phyloP scores from a whole-genome alignment of 2,329 filamentous ascomycete species.

The Didymella segeticola region DNA sequence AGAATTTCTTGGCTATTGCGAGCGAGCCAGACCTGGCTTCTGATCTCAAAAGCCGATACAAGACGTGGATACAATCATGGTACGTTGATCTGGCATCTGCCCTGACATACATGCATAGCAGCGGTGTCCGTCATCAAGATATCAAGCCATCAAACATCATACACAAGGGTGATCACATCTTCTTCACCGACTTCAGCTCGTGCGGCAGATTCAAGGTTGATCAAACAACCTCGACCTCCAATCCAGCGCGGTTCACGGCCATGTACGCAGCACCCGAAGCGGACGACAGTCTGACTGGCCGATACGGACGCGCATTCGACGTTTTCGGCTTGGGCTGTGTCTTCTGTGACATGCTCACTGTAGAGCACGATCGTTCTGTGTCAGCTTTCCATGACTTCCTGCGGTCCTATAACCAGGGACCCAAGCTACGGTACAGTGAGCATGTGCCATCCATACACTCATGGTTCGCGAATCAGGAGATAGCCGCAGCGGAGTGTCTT shows the following conservation, averaged over 20 bases:
- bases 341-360: not conserved
- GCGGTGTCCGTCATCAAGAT: not conserved
- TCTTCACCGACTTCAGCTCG: not conserved
- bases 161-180: not conserved
- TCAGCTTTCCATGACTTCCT: not conserved
- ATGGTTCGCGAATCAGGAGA: not conserved
- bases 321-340: not conserved
- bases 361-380: not conserved
- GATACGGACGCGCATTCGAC: not conserved
- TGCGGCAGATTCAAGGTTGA: not conserved
- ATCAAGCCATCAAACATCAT: not conserved
- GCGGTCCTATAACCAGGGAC: not conserved
- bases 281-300: not conserved
- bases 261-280: not conserved
- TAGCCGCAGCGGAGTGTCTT: not conserved
- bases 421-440: not conserved
- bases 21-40: not conserved
- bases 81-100: not conserved
- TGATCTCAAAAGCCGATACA: not conserved
- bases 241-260: not conserved
- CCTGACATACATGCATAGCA: not conserved
- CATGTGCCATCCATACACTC: not conserved
- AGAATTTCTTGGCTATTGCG: slow-evolving; percentile 15
- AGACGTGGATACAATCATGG: not conserved
- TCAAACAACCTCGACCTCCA: not conserved